Base-by-base conservation (phyloP, 202 grass and related monocot species). In the Saccharum hybrid region DNA sequence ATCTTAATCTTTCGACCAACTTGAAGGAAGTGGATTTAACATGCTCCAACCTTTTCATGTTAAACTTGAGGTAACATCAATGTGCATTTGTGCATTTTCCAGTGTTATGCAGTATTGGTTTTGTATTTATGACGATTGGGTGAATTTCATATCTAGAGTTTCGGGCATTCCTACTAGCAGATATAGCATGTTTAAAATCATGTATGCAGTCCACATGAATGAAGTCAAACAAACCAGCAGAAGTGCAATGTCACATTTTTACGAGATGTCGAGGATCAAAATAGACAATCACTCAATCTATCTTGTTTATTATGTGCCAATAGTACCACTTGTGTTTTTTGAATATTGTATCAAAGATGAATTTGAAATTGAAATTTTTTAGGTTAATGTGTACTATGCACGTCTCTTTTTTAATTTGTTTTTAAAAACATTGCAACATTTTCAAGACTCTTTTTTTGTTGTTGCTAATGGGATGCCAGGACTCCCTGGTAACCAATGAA, bases 11-110 rank as follows among this genome's bases (percentile, higher is more conserved):
- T 38, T 99, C 89, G 2, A 77, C 86, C 30, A 94, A 94, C 86
- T 85, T 99, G 41, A 96, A 99, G 88, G 96, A 99, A 91, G 96
- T 99, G 33, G 88, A 90, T 82, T 83, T 99, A 45, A 86, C 66
- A 3, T 99, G 96, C 77, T 90, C 77, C 83, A 99, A 82, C 82
- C 91, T 99, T 71, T 79, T 81, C 23, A 81, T 51, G 52, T 90
- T 99, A 19, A 99, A 94, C 72, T 83, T 99, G 81, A 99, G 96
- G 96, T 98, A 84, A 51, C 51, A 82, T 72, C n/a, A 26, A 23
- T 87, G 36, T 46, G 21, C 45, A 74, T 62, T 54, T 68, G 34
- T 62, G 36, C 45, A 74, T 54, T 56, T 69, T 22, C 9, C 4
- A 19, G 40, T 30, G 43, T 41, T 51, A 68, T 81, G 15, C 41